These are phyloP conservation scores for Ustilago esculenta DNA, from an alignment of 1,284 basidiomycete species.

Conservation along the genomic window DNA sequence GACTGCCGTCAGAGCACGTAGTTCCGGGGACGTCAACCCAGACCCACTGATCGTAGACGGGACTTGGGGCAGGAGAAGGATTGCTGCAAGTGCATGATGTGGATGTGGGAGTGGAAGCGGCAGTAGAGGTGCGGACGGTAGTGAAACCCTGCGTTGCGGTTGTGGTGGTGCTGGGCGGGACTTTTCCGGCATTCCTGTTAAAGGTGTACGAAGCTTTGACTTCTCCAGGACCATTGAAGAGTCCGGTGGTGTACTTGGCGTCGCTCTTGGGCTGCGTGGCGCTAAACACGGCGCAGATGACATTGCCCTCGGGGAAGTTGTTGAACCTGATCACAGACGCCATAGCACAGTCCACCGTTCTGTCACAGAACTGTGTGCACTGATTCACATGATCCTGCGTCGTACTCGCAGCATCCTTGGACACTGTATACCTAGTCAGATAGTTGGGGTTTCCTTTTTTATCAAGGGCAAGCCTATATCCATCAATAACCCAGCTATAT, in stretches of 20 bases:
- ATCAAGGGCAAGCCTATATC: conserved; percentile 15
- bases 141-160: not conserved
- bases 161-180: not conserved
- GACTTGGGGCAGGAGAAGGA: not conserved
- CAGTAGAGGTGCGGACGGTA: not conserved
- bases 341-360: conserved; percentile 23
- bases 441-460: conserved; percentile 9
- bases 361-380: conserved; percentile 15
- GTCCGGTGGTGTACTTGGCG: conserved; percentile 15
- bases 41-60: conserved; percentile 14
- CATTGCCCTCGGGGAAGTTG: conserved; percentile 24
- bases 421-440: conserved; percentile 15
- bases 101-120: not conserved
- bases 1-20: conserved; percentile 20
- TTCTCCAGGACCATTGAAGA: conserved; percentile 15
- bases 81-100: not conserved
- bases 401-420: conserved; percentile 3
- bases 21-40: conserved; percentile 34
- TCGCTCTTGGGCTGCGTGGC: not conserved
- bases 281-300: conserved; percentile 25
- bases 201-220: conserved; percentile 28
- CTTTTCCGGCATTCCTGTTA: conserved; percentile 18
- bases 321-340: conserved; percentile 27
- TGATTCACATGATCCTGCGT: conserved; percentile 19
- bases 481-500: conserved; percentile 27